phyloP scores from a whole-genome alignment of 1,139 yeast genomes.

The Hansenula lynferdii region DNA sequence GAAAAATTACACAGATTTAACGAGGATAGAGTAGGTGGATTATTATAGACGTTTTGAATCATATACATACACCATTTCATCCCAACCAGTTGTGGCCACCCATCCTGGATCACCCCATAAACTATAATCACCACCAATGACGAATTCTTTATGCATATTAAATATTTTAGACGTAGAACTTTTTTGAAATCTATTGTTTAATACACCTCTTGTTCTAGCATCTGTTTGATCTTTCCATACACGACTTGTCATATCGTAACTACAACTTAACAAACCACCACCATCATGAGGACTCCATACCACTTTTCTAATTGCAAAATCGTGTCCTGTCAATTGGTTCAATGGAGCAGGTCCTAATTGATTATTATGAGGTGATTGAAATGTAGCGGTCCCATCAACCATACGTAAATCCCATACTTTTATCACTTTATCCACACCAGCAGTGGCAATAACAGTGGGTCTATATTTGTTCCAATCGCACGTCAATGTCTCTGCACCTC shows the following conservation, averaged over 20 bases:
- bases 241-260: conserved; percentile 90
- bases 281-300: conserved; percentile 88
- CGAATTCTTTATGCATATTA: conserved; percentile 79
- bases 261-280: conserved; percentile 64
- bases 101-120: conserved; percentile 97
- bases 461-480: conserved; percentile 92
- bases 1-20: conserved; percentile 60
- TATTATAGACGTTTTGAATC: conserved; percentile 44
- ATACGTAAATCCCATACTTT: conserved; percentile 86
- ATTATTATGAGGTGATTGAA: conserved; percentile 39
- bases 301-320: conserved; percentile 78
- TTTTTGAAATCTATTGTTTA: conserved; percentile 33
- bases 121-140: conserved; percentile 93
- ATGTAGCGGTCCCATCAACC: conserved; percentile 36
- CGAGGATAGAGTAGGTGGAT: conserved; percentile 63
- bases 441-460: conserved; percentile 73
- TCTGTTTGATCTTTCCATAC: conserved; percentile 77
- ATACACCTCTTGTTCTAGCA: conserved; percentile 44
- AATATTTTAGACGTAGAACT: conserved; percentile 55
- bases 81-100: conserved; percentile 96
- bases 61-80: conserved; percentile 93
- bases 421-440: conserved; percentile 83
- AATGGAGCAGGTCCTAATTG: conserved; percentile 62
- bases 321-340: conserved; percentile 82
- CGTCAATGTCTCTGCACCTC: conserved; percentile 73